Base-by-base conservation (phyloP, 495 filamentous ascomycete genomes). In the Immersiella caudata region DNA sequence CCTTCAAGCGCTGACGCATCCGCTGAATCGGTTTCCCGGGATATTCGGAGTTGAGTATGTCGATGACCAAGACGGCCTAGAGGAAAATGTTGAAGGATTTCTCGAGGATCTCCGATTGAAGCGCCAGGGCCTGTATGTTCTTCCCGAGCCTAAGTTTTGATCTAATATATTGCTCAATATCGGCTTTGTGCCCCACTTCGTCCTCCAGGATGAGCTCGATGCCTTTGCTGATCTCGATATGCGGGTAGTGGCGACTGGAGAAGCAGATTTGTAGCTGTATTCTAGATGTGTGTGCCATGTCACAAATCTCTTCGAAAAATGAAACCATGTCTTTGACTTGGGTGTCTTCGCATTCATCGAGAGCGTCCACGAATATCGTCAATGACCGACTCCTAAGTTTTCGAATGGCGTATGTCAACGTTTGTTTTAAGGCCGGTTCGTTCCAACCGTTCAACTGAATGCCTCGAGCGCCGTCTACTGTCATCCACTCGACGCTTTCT, bases 191-290 rank as follows among this genome's bases (percentile, higher is more conserved):
- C 5, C 70, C 71, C 11, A 2, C 16, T 55, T 72, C 57, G 21
- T 68, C 9, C 54, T 76, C 75, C 6, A 77, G 46, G 1, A 56
- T 64, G 29, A 75, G 7, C 51, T 71, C 67, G 4, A 77, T 66
- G 5, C 79, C 78, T n/a, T 74, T 68, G 18, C 67, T 33, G 8
- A 82, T 75, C 4, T 52, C 63, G 36, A 86, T 81, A 54, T 79
- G 68, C 0, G 83, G 83, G 62, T 85, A 84, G 69, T 84, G 81
- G 7, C 83, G 79, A 68, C 82, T 85, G 0, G 84, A 84, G 59
- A 85, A 78, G 55, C 81, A 85, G 14, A 82, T 62, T 12, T 59
- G 64, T 20, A 79, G 40, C 29, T 29, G 65, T n/a, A 63, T n/a
- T 6, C 50, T 9, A 7, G 4, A 26, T 11, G 66, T 58, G 4